Percentiles rank a stretch among this genome's conserved stretches.
These are phyloP conservation scores for Cercospora zeina DNA, from an alignment of 2,329 filamentous ascomycete species.

Conservation along the genomic window DNA sequence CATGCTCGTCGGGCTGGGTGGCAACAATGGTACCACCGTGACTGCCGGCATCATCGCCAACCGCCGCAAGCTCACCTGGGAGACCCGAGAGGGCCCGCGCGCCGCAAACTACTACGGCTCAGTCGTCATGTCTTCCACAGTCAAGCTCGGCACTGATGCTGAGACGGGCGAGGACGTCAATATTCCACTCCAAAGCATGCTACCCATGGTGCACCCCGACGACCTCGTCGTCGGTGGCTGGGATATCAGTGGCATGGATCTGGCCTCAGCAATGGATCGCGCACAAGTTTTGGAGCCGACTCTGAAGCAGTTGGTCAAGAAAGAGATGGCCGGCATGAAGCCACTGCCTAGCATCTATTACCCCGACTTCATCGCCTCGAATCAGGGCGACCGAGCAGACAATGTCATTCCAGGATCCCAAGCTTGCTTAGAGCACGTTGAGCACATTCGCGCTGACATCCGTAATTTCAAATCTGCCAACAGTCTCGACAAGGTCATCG, in stretches of 20 bases:
- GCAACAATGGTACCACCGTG: slow-evolving; percentile 97
- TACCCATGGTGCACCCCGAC: slow-evolving; percentile 90
- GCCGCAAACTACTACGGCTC: slow-evolving; percentile 98
- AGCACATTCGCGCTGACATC: slow-evolving; percentile 90
- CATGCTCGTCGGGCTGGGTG: slow-evolving; percentile 97
- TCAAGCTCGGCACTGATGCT: slow-evolving; percentile 89
- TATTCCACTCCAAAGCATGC: slow-evolving; percentile 88
- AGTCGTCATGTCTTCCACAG: slow-evolving; percentile 92
- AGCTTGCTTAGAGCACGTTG: slow-evolving; percentile 82
- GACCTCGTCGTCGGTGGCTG: slow-evolving; percentile 93
- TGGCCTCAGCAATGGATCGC: slow-evolving; percentile 91
- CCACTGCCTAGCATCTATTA: slow-evolving; percentile 97
- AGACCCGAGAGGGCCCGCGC: slow-evolving; percentile 84
- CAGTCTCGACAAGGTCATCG: slow-evolving; percentile 87
- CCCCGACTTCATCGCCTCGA: slow-evolving; percentile 97
- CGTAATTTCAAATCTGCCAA: slow-evolving; percentile 87
- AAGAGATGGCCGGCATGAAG: slow-evolving; percentile 87
- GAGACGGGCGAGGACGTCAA: slow-evolving; percentile 87
- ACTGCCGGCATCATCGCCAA: slow-evolving; percentile 98
- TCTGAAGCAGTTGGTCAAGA: slow-evolving; percentile 82
- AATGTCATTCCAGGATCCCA: slow-evolving; percentile 82
- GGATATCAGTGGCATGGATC: slow-evolving; percentile 91
- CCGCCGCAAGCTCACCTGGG: slow-evolving; percentile 71
- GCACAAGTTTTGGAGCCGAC: slow-evolving; percentile 94
- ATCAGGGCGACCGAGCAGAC: slow-evolving; percentile 95